Base-by-base conservation (phyloP, 805 yeast genomes). In the Priceomyces melissophilus region DNA sequence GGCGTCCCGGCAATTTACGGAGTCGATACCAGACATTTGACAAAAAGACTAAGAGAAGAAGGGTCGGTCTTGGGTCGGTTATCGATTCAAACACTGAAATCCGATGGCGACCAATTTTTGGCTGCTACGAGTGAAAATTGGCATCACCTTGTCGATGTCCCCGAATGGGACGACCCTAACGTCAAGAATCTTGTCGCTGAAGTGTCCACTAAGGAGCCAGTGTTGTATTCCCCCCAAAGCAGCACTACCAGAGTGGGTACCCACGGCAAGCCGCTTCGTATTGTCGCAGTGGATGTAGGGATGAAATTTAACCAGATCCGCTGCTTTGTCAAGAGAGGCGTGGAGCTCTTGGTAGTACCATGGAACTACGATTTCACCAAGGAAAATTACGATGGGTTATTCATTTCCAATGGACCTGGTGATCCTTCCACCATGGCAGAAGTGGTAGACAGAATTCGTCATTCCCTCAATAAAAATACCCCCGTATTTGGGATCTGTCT, bases 321-420 rank as follows among this genome's bases (percentile, higher is more conserved):
- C 67, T 93, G 99, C 67, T 91, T 93, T 50, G 88, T 93, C 44
- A 80, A 81, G 61, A 84, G 99, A 59, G 99, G 99, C 63, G 96
- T 93, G 39, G 97, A 95, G 69, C 75, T 93, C 52, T 79, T 81
- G 60, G 97, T 93, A 41, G 97, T 93, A 36, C 98, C 99, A 46
- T 91, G 91, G 90, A 83, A 93, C 63, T 82, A 89, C 60, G 96
- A 89, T 65, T 83, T 85, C 63, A 71, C 85, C 47, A 57, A 67
- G 38, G 96, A 88, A 65, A 75, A 81, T 47, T 93, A 84, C 61
- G 99, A 93, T 64, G 99, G 99, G 73, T 75, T 93, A 55, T 93
- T 93, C 67, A 73, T 91, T 50, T 90, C 97, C 41, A 93, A 93
- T 67, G 99, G 99, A 73, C 99, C 99, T 23, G 99, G 99, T 79